Evolutionary conservation across 495 filamentous ascomycete species (phyloP).

Genomic region (Xylaria grammica): DNA sequence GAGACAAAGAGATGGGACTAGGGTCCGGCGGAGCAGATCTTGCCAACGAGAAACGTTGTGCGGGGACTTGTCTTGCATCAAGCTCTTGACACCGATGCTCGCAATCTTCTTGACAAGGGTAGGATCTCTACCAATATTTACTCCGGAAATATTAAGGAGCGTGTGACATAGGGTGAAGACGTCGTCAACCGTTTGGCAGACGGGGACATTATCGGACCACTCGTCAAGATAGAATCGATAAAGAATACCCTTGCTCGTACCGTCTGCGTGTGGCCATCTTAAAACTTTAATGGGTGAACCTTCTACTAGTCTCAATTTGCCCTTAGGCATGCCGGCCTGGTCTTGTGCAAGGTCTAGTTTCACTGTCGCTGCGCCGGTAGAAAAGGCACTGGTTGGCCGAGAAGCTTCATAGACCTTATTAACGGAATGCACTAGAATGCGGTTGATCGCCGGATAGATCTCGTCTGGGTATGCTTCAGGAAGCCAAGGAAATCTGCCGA

Average conservation of each 20-base stretch:
- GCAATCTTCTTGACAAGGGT: slow-evolving; percentile 77
- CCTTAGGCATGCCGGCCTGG: slow-evolving; percentile 67
- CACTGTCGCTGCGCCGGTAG: slow-evolving; percentile 19
- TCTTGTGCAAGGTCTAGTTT: slow-evolving; percentile 49
- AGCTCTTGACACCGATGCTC: slow-evolving; percentile 77
- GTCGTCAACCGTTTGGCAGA: slow-evolving; percentile 89
- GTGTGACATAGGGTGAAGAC: slow-evolving; percentile 86
- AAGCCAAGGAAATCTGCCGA: slow-evolving; percentile 91
- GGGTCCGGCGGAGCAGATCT: slow-evolving; percentile 76
- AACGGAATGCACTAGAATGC: slow-evolving; percentile 80
- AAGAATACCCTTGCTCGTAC: slow-evolving; percentile 70
- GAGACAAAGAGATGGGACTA: slow-evolving; percentile 84
- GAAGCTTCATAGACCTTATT: slow-evolving; percentile 53
- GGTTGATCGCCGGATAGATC: slow-evolving; percentile 68
- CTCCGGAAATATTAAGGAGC: slow-evolving; percentile 80
- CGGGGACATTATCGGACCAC: slow-evolving; percentile 90
- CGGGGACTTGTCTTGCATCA: slow-evolving; percentile 70
- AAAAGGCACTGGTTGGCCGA: slow-evolving; percentile 30
- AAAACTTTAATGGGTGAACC: slow-evolving; percentile 65
- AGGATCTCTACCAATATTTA: slow-evolving; percentile 85
- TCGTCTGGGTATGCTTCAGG: slow-evolving; percentile 82
- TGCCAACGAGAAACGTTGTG: slow-evolving; percentile 75
- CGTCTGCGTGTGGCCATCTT: slow-evolving; percentile 82
- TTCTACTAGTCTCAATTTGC: slow-evolving; percentile 63
- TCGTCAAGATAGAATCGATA: slow-evolving; percentile 98